Base-by-base conservation (phyloP, 2,329 filamentous ascomycete genomes). In the Pestalotiopsis sp. region DNA sequence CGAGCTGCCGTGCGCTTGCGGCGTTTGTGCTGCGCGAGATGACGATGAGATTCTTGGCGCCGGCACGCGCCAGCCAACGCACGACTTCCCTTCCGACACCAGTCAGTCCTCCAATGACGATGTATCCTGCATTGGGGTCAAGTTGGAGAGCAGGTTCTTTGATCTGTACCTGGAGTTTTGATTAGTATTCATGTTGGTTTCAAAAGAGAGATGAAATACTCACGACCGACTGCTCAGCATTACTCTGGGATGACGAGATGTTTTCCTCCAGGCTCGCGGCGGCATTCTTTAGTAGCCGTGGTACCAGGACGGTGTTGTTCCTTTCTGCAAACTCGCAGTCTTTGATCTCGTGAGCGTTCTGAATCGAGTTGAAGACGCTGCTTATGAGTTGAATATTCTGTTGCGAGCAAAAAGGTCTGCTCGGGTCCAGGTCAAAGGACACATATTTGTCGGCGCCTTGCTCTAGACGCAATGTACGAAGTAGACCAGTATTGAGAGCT, bases 31-130 rank as follows among this genome's bases (percentile, higher is more conserved):
- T 74, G 31, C 68, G 68, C 17, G 70, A 72, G 1, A 75, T 36
- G 12, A 75, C 45, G 20, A 75, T 60, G 4, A 75, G 56, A 39
- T 71, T 59, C 57, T 56, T 72, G 2, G 74, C 74, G 1, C 74
- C 74, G 3, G 60, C 66, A n/a, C 60, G 57, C 1, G 67, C 73
- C 72, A 75, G 71, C 73, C 72, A 75, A n/a, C 65, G 66, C 1
- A 72, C 60, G n/a, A 75, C 66, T n/a, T 67, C 68, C 17, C 72
- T 65, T 12, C 76, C 77, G 0, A 77, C 66, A 1, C 77, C 77
- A 3, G 77, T 77, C 4, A 77, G 70, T 1, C 77, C 77, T 49
- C 77, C 77, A 1, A 73, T 70, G 36, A 78, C 71, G 2, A 78
- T 45, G 56, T 76, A 77, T 2, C 74, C 72, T 2, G 71, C 73